Evolutionary conservation across 106 monocot genomes (phyloP).

Genomic region (Dendrobium officinale): DNA sequence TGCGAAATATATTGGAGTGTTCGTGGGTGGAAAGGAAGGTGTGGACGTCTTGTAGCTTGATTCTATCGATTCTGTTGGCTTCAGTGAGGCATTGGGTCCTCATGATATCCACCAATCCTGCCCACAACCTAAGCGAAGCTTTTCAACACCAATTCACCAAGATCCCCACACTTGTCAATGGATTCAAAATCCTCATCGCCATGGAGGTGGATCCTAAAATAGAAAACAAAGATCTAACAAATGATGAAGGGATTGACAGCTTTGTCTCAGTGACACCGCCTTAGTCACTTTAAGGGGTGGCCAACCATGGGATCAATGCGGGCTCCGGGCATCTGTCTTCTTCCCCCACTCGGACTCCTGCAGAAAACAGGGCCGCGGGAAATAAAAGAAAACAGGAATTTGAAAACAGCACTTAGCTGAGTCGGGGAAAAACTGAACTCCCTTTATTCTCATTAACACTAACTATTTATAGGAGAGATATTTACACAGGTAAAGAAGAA

Average conservation of each 20-base stretch:
- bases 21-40: constrained; percentile 13
- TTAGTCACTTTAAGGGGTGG: too few relatives aligned
- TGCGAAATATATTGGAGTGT: too few relatives aligned
- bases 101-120: constrained; percentile 95
- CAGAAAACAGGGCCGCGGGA: too few relatives aligned
- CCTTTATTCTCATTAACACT: too few relatives aligned
- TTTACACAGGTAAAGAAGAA: too few relatives aligned
- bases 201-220: constrained; percentile 98
- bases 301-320: too few relatives aligned
- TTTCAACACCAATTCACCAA: constrained; percentile 98
- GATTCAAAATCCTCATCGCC: constrained; percentile 87
- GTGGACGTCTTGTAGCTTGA: constrained; percentile 94
- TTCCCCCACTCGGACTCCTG: too few relatives aligned
- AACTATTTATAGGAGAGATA: too few relatives aligned
- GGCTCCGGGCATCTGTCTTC: too few relatives aligned
- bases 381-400: too few relatives aligned
- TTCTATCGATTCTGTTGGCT: constrained; percentile 73
- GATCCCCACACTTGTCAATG: constrained; percentile 88
- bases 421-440: too few relatives aligned
- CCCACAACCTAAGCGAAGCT: constrained; percentile 96
- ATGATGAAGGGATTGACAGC: constrained; percentile 66
- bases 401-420: too few relatives aligned
- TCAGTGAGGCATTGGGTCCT: constrained; percentile 72
- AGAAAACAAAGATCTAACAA: constrained; percentile 72
- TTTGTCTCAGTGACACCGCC: constrained; percentile 87